Evolutionary conservation across 129 eudicot species (phyloP), one percentile per base, ranked within the genome.

Genomic region (Saposhnikovia divaricata): DNA sequence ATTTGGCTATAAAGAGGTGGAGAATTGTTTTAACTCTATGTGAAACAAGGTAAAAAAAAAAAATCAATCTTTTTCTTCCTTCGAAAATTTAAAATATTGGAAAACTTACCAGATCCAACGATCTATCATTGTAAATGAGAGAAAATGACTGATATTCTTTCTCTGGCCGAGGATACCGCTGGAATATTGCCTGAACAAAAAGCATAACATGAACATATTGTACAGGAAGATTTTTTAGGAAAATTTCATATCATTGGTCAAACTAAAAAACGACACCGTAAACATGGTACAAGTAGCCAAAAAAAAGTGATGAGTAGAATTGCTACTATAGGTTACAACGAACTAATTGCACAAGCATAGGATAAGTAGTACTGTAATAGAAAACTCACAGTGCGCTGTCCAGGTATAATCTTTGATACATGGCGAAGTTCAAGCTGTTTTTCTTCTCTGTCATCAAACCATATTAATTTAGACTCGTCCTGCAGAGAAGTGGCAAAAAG

Each of bases 71-170:
- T 34, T 48, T 21, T 80, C 28, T 53, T 44, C 8, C 27, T 9
- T 40, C 27, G 19, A 3, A 10, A 50, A 45, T 4, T 74, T 14
- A 44, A 47, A 65, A 25, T 19, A 82, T 63, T 46, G 43, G 66
- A 3, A 37, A 77, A 84, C 98, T 81, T 78, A 93, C 98, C 92
- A 93, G 61, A 89, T 94, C 98, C 84, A 94, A 82, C 47, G 98
- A 91, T 80, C 98, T 87, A 76, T 94, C 97, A 53, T 80, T 85
- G 81, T 87, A 92, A 83, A 95, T 92, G 42, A 95, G 89, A 69
- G 99, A 95, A 83, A 95, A 95, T 63, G 99, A 95, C 75, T 95
- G 99, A 79, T 95, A 95, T 80, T 95, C 98, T 87, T 92, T 95
- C 83, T 95, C 97, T 48, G 97, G 97, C 74, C 99, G 91, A 80